Conservation (phyloP, 31 red algal genomes). For the Odonthalia washingtoniensis region DNA sequence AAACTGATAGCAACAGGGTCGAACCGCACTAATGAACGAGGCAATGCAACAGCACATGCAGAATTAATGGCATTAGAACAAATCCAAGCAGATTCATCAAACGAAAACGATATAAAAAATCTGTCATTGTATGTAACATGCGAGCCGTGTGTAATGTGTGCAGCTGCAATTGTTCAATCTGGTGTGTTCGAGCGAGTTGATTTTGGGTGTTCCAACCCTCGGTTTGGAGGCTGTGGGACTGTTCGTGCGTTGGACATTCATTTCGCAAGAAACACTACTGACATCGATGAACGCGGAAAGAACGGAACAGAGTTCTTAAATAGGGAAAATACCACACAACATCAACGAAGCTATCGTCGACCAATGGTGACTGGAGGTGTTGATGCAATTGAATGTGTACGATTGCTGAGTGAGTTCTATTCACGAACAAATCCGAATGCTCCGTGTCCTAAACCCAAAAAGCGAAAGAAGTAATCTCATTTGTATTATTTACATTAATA, state of each 20-base stretch:
- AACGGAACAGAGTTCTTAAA: conserved; percentile 1
- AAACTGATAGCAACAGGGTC: conserved; percentile 51
- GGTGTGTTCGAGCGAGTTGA: conserved; percentile 66
- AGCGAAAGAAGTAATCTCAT: too few species aligned
- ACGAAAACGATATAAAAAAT: background rate
- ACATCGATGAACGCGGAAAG: conserved; percentile 8
- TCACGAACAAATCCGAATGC: conserved; percentile 84
- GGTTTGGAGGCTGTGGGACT: conserved; percentile 98
- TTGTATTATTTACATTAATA: too few species aligned
- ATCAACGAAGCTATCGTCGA: conserved; percentile 22
- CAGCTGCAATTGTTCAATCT: conserved; percentile 80
- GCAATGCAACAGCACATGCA: conserved; percentile 55
- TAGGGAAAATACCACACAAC: too few species aligned
- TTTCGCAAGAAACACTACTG: background rate
- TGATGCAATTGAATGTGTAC: conserved; percentile 69
- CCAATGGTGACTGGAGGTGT: conserved; percentile 73
- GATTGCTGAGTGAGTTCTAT: conserved; percentile 90
- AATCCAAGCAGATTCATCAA: conserved; percentile 51
- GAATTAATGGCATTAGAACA: conserved; percentile 69
- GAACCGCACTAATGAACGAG: conserved; percentile 85
- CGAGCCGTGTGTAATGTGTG: conserved; percentile 99
- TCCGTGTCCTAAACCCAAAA: conserved; percentile 92
- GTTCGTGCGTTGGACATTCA: conserved; percentile 69
- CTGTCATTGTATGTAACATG: conserved; percentile 94
- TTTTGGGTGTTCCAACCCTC: conserved; percentile 94